phyloP scores from a whole-genome alignment of 495 filamentous ascomycete species.

The Trichoderma reesei region DNA sequence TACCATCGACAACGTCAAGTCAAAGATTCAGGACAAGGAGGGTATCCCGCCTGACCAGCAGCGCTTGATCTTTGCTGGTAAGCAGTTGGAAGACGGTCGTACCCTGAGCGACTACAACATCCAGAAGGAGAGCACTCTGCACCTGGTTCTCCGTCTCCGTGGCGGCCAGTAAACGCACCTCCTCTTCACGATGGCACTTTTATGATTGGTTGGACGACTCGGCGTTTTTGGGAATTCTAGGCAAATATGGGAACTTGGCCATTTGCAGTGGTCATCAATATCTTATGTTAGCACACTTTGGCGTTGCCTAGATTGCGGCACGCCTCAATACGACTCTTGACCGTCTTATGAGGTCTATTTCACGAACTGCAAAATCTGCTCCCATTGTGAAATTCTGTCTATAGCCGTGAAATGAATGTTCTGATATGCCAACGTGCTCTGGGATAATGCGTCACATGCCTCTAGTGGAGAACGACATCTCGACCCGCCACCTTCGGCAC shows the following conservation, averaged over 20 bases:
- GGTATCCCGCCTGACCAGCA: slow-evolving; percentile 97
- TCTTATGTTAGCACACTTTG: not conserved
- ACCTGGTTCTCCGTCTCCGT: slow-evolving; percentile 80
- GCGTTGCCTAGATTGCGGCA: not conserved
- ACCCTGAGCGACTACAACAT: slow-evolving; percentile 88
- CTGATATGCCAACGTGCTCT: too few species aligned
- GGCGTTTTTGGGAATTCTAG: slow-evolving; percentile 10
- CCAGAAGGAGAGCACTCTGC: slow-evolving; percentile 84
- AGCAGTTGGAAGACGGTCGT: slow-evolving; percentile 85
- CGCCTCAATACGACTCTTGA: not conserved
- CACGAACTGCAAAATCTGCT: not conserved
- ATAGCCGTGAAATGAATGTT: too few species aligned
- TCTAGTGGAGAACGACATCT: too few species aligned
- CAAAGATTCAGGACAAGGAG: slow-evolving; percentile 99
- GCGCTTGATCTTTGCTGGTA: slow-evolving; percentile 96
- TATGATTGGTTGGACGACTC: not conserved
- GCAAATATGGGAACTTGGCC: slow-evolving; percentile 13
- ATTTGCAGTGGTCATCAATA: not conserved
- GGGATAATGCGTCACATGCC: too few species aligned
- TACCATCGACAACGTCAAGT: slow-evolving; percentile 98
- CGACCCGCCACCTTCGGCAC: too few species aligned
- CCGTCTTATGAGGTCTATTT: not conserved
- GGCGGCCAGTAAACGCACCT: slow-evolving; percentile 56
- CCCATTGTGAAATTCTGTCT: not conserved
- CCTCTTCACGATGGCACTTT: not conserved